A percentile compares a stretch with the other conserved stretches of the same genome.
Evolutionary conservation across 2,329 filamentous ascomycete genomes (phyloP).

Genomic region (Massarina eburnea): DNA sequence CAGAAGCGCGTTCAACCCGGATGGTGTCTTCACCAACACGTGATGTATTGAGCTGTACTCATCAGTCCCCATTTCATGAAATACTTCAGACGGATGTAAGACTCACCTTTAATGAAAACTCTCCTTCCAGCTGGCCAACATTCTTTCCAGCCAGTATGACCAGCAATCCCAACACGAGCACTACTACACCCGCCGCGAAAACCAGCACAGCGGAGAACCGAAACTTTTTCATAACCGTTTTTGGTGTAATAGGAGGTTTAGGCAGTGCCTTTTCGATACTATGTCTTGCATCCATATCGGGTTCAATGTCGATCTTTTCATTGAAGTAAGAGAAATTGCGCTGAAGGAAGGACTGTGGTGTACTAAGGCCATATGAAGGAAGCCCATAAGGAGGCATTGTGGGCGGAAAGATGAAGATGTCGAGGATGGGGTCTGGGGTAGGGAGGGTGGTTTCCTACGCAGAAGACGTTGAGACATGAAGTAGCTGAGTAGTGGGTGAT

Average conservation of each 20-base stretch:
- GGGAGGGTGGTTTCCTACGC: neutral
- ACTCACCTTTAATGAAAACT: constrained; percentile 24
- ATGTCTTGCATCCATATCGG: constrained; percentile 21
- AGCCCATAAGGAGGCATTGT: neutral
- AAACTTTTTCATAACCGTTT: constrained; percentile 20
- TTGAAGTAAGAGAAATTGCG: constrained; percentile 5
- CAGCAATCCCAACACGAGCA: constrained; percentile 20
- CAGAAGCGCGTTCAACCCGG: constrained; percentile 12
- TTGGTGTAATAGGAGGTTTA: constrained; percentile 19
- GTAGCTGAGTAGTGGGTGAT: no score
- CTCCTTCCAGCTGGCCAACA: constrained; percentile 11
- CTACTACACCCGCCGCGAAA: constrained; percentile 11
- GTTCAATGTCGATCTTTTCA: constrained; percentile 17
- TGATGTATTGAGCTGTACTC: constrained; percentile 19
- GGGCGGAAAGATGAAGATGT: neutral
- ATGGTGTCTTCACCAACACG: constrained; percentile 18
- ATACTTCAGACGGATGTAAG: neutral
- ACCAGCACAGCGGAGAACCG: constrained; percentile 22
- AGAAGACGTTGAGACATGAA: neutral
- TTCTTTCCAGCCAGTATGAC: constrained; percentile 19
- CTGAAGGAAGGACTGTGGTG: neutral
- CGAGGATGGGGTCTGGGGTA: neutral
- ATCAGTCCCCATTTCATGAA: constrained; percentile 1
- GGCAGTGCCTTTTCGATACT: constrained; percentile 23
- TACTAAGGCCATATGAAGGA: neutral